Evolutionary conservation across 179 eudicot species (phyloP).

Genomic region (Pouteria campechiana): DNA sequence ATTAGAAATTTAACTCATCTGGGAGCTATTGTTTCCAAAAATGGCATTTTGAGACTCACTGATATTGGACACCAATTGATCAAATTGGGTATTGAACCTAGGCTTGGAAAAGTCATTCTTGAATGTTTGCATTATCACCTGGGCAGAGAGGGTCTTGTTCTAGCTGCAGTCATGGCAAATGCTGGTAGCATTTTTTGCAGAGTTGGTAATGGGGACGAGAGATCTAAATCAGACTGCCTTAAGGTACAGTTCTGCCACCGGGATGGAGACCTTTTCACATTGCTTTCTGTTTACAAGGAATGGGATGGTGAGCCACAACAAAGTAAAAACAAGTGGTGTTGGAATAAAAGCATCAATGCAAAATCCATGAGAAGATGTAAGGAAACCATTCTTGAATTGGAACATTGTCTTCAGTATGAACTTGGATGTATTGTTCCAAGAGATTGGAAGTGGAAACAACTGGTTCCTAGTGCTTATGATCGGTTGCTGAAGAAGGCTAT

Average conservation of each 20-base stretch:
- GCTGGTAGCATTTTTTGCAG: constrained; percentile 80
- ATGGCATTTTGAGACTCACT: constrained; percentile 41
- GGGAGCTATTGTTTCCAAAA: constrained; percentile 52
- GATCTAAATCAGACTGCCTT: constrained; percentile 67
- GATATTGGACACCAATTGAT: constrained; percentile 46
- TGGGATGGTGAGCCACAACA: constrained; percentile 57
- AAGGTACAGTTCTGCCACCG: constrained; percentile 85
- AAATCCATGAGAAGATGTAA: constrained; percentile 85
- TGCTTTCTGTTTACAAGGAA: constrained; percentile 72
- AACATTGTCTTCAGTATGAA: constrained; percentile 55
- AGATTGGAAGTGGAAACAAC: constrained; percentile 75
- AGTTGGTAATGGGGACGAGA: constrained; percentile 63
- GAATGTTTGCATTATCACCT: constrained; percentile 31
- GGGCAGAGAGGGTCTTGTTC: constrained; percentile 81
- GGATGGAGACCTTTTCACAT: constrained; percentile 79
- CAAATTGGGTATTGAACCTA: constrained; percentile 82
- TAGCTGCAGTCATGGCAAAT: constrained; percentile 94
- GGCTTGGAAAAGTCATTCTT: constrained; percentile 75
- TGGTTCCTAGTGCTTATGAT: constrained; percentile 33
- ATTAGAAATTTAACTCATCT: constrained; percentile 62
- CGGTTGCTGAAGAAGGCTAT: constrained; percentile 40
- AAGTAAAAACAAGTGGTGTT: constrained; percentile 67
- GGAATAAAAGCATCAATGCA: constrained; percentile 91
- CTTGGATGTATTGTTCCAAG: constrained; percentile 52
- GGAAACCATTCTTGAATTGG: constrained; percentile 60